These are phyloP conservation scores for Hippophae rhamnoides DNA, from an alignment of 306 rosid genomes.

Conservation along the genomic window DNA sequence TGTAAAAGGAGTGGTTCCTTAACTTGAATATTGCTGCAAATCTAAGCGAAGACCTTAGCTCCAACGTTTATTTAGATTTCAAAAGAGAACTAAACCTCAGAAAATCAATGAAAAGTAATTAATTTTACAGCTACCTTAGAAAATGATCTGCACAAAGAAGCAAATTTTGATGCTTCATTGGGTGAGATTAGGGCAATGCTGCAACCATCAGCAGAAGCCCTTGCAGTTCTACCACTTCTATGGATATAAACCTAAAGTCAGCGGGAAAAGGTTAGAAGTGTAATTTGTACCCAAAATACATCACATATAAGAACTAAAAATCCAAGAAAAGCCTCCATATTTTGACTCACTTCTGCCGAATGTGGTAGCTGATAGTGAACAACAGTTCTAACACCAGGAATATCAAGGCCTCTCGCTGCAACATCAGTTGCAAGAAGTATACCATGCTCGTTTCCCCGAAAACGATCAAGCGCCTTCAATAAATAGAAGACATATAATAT, in stretches of 20 bases:
- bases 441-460: slow-evolving; percentile 64
- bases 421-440: slow-evolving; percentile 89
- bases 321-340: slow-evolving; percentile 13
- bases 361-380: slow-evolving; percentile 99
- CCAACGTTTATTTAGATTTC: not conserved
- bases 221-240: slow-evolving; percentile 98
- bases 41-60: not conserved
- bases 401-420: slow-evolving; percentile 93
- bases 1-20: too few species aligned
- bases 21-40: too few species aligned
- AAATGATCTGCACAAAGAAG: slow-evolving; percentile 81
- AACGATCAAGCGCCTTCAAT: slow-evolving; percentile 72
- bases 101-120: slow-evolving; percentile 27
- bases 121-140: slow-evolving; percentile 65
- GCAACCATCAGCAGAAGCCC: slow-evolving; percentile 97
- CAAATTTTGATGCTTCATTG: slow-evolving; percentile 77
- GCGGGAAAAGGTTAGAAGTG: slow-evolving; percentile 9
- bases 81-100: not conserved
- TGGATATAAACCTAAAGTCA: slow-evolving; percentile 76
- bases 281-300: not conserved
- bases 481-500: slow-evolving; percentile 10
- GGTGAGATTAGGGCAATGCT: slow-evolving; percentile 81
- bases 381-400: slow-evolving; percentile 83
- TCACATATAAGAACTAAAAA: not conserved
- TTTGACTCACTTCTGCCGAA: slow-evolving; percentile 68